Evolutionary conservation across 371 early-diverging fungal genomes (phyloP), one percentile per base, ranked within the genome.

Genomic region (Lichtheimia corymbifera): DNA sequence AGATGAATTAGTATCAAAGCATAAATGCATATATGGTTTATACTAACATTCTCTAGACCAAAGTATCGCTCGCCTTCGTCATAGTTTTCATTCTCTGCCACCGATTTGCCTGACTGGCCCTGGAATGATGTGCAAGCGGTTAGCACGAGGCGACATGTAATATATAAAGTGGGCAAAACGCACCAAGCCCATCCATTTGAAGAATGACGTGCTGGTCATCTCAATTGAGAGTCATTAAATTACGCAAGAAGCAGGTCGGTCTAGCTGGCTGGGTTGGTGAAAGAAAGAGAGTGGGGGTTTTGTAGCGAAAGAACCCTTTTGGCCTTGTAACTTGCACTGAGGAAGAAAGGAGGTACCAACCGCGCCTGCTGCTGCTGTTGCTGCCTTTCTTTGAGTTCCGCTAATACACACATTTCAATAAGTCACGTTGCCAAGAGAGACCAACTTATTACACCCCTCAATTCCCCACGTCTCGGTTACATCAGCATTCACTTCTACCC

Each of bases 21-120:
- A 55, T 24, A 50, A 30, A 53, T 4, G 7, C 35, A 35, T 35
- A 11, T 30, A 4, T 35, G 9, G 5, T 35, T 35, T 0, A 11
- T 55, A 55, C 85, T 83, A 85, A 95, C 95, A 80, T 97, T 97
- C 72, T 95, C 93, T 18, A 97, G 73, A 5, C 97, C 97, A 69
- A 88, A 91, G 74, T 86, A 91, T 11, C 91, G 77, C 61, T 93
- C 93, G 30, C 82, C 83, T 63, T 84, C 81, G 61, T 76, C 77
- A 30, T 65, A 40, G 45, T 62, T 64, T 27, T 70, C 63, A 53
- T 73, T 74, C 13, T 72, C 75, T 27, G 58, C 64, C 1, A 73
- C 50, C 5, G 77, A 51, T 55, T 82, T 83, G 24, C 72, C 77
- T 18, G 77, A 64, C 58, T 74, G 73, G 20, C 77, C 80, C 80